Base-by-base conservation (phyloP, 768 basidiomycete genomes). In the Lactarius sp. region DNA sequence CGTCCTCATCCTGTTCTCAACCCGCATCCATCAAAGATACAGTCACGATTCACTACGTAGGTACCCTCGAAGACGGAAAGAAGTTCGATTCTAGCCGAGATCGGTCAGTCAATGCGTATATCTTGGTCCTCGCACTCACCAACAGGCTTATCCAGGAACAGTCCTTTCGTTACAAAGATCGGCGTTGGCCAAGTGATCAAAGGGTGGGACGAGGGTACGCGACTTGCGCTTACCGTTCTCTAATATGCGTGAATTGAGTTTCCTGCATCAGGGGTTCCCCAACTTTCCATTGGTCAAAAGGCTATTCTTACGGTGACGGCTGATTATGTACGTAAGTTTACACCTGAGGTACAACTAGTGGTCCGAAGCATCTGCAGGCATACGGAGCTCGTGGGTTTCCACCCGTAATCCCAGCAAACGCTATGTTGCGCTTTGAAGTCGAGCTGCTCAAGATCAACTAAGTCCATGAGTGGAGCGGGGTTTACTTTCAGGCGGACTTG, bases 161-260 rank as follows among this genome's bases (percentile, higher is more conserved):
- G 4, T 0, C 82, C 90, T 1, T 93, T 94, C 73, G 69, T 74
- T 65, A 90, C 88, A 3, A 71, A 82, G 71, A 92, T 93, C 66
- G 90, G 92, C 51, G 77, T 84, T 20, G 88, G 90, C 8, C 85
- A 86, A 71, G 92, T 95, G 52, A 94, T 95, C 76, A 87, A 80
- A 71, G 90, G 92, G 36, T 94, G 92, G 93, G 92, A 94, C 70
- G 90, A 93, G 73, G 92, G 93, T 87, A 67, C 69, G 80, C 75
- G 41, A 33, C 8, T 20, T 14, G 16, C 14, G 10, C 31, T 42
- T 4, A 52, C 56, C 33, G 39, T 5, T 37, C 6, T 12, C 31
- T 27, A 34, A 20, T 20, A 50, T 42, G 34, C 44, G 54, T 33
- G 41, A 55, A 31, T 65, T 56, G 59, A 65, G 69, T 56, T 58